Conservation (phyloP, 2,329 filamentous ascomycete species). For the Colletotrichum australisinense region DNA sequence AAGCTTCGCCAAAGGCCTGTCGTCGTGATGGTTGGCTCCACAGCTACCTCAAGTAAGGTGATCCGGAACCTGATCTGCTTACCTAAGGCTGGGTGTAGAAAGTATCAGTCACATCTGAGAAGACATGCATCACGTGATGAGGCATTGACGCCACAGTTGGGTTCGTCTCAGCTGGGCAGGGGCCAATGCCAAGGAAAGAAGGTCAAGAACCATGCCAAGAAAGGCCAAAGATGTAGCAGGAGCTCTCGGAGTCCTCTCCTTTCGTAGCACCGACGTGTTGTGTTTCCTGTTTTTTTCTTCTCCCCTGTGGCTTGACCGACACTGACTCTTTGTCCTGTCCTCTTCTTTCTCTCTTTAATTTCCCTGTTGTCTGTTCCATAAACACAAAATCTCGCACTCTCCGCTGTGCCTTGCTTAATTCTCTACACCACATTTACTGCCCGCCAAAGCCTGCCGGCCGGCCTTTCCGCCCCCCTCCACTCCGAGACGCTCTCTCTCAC, state of each 20-base stretch:
- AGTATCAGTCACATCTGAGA: slow-evolving; percentile 1
- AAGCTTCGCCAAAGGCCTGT: neutral
- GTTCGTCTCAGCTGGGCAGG: neutral
- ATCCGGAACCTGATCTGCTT: neutral
- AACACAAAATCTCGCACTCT: slow-evolving; percentile 20
- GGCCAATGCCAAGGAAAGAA: slow-evolving; percentile 27
- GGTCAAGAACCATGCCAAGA: neutral
- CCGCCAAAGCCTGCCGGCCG: neutral
- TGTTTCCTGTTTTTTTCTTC: neutral
- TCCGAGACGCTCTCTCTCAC: neutral
- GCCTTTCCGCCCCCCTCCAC: neutral
- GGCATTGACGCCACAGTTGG: neutral
- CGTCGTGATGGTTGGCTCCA: neutral
- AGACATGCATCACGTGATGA: neutral
- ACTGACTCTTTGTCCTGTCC: slow-evolving; percentile 2
- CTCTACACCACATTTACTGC: neutral
- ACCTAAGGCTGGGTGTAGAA: neutral
- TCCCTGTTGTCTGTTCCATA: slow-evolving; percentile 1
- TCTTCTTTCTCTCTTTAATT: neutral
- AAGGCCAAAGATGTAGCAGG: neutral
- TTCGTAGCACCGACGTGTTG: neutral
- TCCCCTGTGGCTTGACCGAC: slow-evolving; percentile 18
- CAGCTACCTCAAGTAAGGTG: slow-evolving; percentile 5
- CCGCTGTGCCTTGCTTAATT: neutral
- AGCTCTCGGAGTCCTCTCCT: neutral